These are phyloP conservation scores for Hymenoscyphus albidus DNA, from an alignment of 2,329 filamentous ascomycete species.

Conservation along the genomic window DNA sequence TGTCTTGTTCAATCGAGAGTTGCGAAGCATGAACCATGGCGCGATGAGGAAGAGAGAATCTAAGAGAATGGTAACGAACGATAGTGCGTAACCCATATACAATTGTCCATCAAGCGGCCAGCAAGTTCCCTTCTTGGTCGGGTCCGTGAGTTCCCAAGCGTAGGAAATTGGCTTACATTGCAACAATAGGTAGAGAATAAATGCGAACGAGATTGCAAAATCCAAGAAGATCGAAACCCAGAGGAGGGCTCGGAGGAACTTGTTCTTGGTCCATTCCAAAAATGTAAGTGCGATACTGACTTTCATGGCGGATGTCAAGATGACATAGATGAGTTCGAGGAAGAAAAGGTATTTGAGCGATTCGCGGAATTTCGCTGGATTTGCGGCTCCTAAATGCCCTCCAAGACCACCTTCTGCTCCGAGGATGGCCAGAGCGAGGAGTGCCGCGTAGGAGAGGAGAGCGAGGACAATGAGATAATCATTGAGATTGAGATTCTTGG, in stretches of 20 bases:
- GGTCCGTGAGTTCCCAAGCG: slow-evolving; percentile 20
- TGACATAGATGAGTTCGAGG: slow-evolving; percentile 25
- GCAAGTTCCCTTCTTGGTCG: slow-evolving; percentile 19
- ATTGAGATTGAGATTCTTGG: slow-evolving; percentile 21
- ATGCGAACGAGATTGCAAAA: slow-evolving; percentile 14
- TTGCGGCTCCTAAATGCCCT: slow-evolving; percentile 11
- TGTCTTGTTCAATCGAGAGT: slow-evolving; percentile 6
- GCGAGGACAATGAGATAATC: slow-evolving; percentile 22
- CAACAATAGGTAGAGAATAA: slow-evolving; percentile 19
- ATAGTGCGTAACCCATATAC: slow-evolving; percentile 23
- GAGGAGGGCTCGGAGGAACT: slow-evolving; percentile 16
- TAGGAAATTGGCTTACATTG: slow-evolving; percentile 22
- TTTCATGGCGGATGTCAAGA: slow-evolving; percentile 25
- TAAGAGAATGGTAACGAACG: slow-evolving; percentile 19
- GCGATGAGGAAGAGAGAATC: slow-evolving; percentile 62
- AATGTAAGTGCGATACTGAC: slow-evolving; percentile 21
- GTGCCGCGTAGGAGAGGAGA: slow-evolving; percentile 12
- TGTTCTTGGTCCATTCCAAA: slow-evolving; percentile 19
- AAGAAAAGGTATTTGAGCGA: slow-evolving; percentile 21
- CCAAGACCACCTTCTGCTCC: slow-evolving; percentile 22
- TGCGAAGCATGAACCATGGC: slow-evolving; percentile 79
- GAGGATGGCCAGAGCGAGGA: slow-evolving; percentile 19
- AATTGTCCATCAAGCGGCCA: slow-evolving; percentile 14
- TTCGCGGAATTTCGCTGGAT: slow-evolving; percentile 8
- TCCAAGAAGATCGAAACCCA: slow-evolving; percentile 20